Evolutionary conservation across 2,329 filamentous ascomycete species (phyloP).

Genomic region (Trichoderma harzianum): DNA sequence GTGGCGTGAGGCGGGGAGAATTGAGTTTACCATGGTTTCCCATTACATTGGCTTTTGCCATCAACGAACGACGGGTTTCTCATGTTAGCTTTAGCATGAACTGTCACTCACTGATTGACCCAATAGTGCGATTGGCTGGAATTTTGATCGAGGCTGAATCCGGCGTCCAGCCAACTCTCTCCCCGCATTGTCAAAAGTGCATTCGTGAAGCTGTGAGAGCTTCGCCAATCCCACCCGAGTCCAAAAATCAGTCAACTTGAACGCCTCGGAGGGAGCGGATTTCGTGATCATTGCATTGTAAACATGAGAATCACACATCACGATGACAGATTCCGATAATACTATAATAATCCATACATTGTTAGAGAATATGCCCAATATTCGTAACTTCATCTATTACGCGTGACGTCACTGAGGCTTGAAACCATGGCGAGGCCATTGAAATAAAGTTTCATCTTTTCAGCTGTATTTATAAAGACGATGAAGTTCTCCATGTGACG

Average conservation of each 20-base stretch:
- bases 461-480: not conserved
- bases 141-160: not conserved
- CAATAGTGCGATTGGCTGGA: not conserved
- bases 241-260: not conserved
- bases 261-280: not conserved
- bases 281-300: not conserved
- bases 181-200: not conserved
- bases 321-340: not conserved
- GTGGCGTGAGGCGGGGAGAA: not conserved
- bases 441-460: conserved; percentile 9
- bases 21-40: not conserved
- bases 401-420: conserved; percentile 17
- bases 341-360: not conserved
- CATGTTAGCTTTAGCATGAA: not conserved
- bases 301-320: not conserved
- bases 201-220: not conserved
- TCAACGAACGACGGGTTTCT: not conserved
- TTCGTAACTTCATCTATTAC: not conserved
- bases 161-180: not conserved
- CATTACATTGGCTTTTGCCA: not conserved
- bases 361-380: not conserved
- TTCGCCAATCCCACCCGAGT: not conserved
- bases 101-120: not conserved
- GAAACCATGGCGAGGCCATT: not conserved
- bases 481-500: not conserved